Percentiles rank a stretch among this genome's conserved stretches.
These are phyloP conservation scores for Lecanicillium sp. DNA, from an alignment of 2,329 filamentous ascomycete genomes.

Conservation along the genomic window DNA sequence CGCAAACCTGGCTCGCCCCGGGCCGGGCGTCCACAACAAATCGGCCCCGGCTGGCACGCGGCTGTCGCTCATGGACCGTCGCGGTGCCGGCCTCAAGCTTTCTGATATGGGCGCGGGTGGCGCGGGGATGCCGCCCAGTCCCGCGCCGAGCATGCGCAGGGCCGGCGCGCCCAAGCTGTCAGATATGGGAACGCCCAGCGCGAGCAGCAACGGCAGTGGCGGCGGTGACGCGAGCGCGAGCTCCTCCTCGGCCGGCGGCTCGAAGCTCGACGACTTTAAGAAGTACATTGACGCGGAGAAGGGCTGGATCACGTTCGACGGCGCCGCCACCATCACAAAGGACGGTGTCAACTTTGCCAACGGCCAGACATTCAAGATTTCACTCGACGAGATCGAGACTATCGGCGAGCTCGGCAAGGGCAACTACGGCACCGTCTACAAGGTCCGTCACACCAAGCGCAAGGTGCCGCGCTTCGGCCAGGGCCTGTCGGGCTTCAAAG, in stretches of 20 bases:
- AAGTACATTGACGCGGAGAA: constrained; percentile 89
- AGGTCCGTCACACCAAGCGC: constrained; percentile 77
- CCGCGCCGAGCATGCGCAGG: constrained; percentile 23
- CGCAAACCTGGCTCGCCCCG: constrained; percentile 36
- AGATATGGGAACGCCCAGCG: constrained; percentile 29
- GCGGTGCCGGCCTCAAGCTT: constrained; percentile 53
- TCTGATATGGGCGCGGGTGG: constrained; percentile 41
- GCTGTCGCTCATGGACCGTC: constrained; percentile 60
- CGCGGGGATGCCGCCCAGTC: constrained; percentile 23
- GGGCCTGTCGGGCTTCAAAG: constrained; percentile 47
- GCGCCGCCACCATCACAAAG: constrained; percentile 83
- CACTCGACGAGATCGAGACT: constrained; percentile 89
- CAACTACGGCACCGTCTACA: constrained; percentile 98
- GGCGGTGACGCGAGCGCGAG: constrained; percentile 15
- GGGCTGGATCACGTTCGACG: constrained; percentile 86
- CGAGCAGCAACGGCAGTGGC: constrained; percentile 15
- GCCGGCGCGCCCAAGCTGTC: constrained; percentile 38
- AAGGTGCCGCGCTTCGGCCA: constrained; percentile 52
- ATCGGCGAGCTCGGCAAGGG: constrained; percentile 92
- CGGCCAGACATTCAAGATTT: constrained; percentile 87
- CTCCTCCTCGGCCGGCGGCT: constrained; percentile 31
- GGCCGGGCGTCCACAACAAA: constrained; percentile 43
- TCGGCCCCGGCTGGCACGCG: constrained; percentile 49
- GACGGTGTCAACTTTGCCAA: constrained; percentile 89
- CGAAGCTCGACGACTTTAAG: constrained; percentile 54